These are phyloP conservation scores for Cryphonectria carpinicola DNA, from an alignment of 2,329 filamentous ascomycete species.

Conservation along the genomic window DNA sequence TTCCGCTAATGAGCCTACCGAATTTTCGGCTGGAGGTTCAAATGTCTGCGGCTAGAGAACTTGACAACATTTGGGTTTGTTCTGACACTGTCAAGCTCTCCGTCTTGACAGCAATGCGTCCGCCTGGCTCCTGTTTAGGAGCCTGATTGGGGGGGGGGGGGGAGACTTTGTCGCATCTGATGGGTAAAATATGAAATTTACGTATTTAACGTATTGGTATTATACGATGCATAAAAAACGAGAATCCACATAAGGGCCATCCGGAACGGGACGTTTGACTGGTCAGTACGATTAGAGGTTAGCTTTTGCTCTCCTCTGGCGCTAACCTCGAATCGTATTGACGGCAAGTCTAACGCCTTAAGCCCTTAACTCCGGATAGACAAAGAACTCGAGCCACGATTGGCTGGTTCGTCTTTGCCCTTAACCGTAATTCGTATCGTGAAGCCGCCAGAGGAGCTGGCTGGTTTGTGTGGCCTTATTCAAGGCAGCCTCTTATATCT, in stretches of 20 bases:
- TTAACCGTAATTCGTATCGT: not conserved
- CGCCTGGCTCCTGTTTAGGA: not conserved
- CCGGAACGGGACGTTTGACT: not conserved
- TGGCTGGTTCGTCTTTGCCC: not conserved
- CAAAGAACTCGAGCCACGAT: not conserved
- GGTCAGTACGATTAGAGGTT: slow-evolving; percentile 3
- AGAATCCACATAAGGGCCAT: not conserved
- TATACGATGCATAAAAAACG: not conserved
- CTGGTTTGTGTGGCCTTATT: not conserved
- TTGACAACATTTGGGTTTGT: not conserved
- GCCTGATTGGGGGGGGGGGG: not conserved
- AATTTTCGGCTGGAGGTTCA: not conserved
- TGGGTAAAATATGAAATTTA: not conserved
- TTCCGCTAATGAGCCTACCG: not conserved
- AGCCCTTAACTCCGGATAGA: not conserved
- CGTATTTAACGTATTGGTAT: not conserved
- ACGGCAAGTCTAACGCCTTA: not conserved
- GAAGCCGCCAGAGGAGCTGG: not conserved
- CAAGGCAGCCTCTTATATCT: not conserved
- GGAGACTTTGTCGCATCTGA: not conserved
- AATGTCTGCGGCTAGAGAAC: not conserved
- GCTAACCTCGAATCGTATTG: slow-evolving; percentile 11
- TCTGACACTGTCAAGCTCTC: not conserved
- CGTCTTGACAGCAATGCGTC: not conserved
- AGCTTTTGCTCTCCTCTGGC: too few relatives aligned